phyloP scores from a whole-genome alignment of 345 rosid species.

The Gossypium raimondii region DNA sequence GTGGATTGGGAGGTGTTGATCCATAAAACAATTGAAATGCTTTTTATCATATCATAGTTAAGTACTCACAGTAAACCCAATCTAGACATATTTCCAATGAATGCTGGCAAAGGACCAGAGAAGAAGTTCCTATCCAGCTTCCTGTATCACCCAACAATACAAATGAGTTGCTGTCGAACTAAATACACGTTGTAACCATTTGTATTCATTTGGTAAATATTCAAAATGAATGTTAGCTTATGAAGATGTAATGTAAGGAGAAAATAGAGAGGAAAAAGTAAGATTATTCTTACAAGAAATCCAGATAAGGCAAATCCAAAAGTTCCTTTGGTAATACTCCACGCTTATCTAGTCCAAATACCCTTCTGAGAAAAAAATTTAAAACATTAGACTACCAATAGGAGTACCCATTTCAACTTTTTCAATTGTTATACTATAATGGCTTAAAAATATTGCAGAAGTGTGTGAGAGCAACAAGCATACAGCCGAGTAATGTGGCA shows the following conservation, averaged over 20 bases:
- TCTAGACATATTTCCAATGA: conserved; percentile 31
- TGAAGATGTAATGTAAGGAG: not conserved
- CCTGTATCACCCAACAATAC: conserved; percentile 21
- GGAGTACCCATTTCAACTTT: no score
- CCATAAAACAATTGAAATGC: no score
- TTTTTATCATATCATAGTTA: not conserved
- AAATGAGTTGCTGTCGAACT: no score
- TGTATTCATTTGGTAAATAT: not conserved
- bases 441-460: no score
- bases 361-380: conserved; percentile 22
- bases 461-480: not conserved
- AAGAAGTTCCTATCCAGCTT: conserved; percentile 33
- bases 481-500: conserved; percentile 15
- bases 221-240: not conserved
- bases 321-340: conserved; percentile 33
- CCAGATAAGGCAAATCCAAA: conserved; percentile 28
- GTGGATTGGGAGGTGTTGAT: no score
- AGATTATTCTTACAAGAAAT: not conserved
- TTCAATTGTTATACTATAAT: no score
- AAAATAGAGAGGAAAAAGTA: not conserved
- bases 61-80: conserved; percentile 22
- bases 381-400: not conserved
- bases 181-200: no score
- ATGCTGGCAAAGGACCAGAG: conserved; percentile 34
- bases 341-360: conserved; percentile 11